Evolutionary conservation across 768 basidiomycete species (phyloP).

Genomic region (Pulveroboletus sp.): DNA sequence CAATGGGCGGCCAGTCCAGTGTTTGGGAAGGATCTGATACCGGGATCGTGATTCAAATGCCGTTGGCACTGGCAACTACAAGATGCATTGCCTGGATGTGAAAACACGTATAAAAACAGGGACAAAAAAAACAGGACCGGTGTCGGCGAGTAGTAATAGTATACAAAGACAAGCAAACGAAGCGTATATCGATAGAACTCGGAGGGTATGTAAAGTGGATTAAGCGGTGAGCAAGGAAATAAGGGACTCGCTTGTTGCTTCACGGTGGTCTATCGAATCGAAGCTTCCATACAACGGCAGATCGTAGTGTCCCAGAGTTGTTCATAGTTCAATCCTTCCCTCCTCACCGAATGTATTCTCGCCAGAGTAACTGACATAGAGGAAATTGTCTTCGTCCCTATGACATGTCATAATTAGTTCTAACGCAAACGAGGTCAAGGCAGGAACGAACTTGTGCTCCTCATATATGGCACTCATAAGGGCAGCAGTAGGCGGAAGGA

Average conservation of each 20-base stretch:
- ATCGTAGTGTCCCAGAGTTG: conserved; percentile 16
- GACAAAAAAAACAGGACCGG: conserved; percentile 3
- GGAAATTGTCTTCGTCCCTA: conserved; percentile 98
- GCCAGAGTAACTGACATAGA: conserved; percentile 97
- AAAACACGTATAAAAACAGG: conserved; percentile 8
- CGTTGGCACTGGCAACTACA: no score
- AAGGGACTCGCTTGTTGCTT: conserved; percentile 25
- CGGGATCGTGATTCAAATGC: no score
- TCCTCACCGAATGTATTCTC: conserved; percentile 88
- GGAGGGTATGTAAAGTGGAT: conserved; percentile 28
- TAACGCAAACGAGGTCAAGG: background rate
- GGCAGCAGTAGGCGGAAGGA: conserved; percentile 95
- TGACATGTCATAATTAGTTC: conserved; percentile 25
- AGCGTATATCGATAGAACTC: no score
- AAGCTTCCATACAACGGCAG: conserved; percentile 19
- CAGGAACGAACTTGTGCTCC: conserved; percentile 88
- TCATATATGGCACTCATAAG: conserved; percentile 99
- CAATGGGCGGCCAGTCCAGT: no score
- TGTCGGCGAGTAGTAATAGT: conserved; percentile 25
- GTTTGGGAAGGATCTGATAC: no score
- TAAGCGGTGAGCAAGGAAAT: conserved; percentile 7
- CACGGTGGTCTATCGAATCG: conserved; percentile 25
- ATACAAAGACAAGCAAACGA: conserved; percentile 28
- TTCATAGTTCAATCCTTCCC: conserved; percentile 34
- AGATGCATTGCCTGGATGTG: conserved; percentile 17